Evolutionary conservation across 495 filamentous ascomycete species (phyloP).

Genomic region (Delitschia confertaspora): DNA sequence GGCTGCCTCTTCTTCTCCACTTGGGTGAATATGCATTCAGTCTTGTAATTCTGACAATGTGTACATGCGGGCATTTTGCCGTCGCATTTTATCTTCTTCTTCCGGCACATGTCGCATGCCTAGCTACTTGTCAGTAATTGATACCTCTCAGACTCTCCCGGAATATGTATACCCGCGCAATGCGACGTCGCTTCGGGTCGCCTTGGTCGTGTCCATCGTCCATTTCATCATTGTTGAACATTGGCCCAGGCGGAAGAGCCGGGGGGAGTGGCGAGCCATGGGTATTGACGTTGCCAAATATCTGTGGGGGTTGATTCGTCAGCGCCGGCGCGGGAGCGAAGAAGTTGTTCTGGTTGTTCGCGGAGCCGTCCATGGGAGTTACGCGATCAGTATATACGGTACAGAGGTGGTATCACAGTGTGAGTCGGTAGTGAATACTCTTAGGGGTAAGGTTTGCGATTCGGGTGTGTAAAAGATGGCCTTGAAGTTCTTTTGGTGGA

Average conservation of each 20-base stretch:
- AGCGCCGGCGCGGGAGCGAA: constrained; percentile 40
- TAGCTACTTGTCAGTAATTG: constrained; percentile 32
- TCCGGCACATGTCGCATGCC: constrained; percentile 98
- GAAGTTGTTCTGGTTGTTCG: constrained; percentile 17
- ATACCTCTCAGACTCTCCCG: neutral
- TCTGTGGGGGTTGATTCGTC: constrained; percentile 58
- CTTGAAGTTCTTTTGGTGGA: too few species aligned
- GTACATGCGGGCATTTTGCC: constrained; percentile 91
- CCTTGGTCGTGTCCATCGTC: constrained; percentile 68
- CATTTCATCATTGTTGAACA: constrained; percentile 42
- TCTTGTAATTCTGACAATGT: constrained; percentile 97
- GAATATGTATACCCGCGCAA: constrained; percentile 61
- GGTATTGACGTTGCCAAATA: constrained; percentile 55
- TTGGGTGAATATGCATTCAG: constrained; percentile 92
- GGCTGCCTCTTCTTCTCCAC: constrained; percentile 98
- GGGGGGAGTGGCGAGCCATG: constrained; percentile 54
- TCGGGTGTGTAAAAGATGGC: too few species aligned
- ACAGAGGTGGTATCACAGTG: too few species aligned
- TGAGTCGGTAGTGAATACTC: too few species aligned
- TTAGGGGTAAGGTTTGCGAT: too few species aligned
- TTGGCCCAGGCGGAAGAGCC: constrained; percentile 46
- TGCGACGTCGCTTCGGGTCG: constrained; percentile 85
- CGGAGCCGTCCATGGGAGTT: constrained; percentile 15
- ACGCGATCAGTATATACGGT: too few species aligned
- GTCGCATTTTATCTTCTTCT: constrained; percentile 99